Base-by-base conservation (phyloP, 805 yeast species). In the Teunomyces atbi region DNA sequence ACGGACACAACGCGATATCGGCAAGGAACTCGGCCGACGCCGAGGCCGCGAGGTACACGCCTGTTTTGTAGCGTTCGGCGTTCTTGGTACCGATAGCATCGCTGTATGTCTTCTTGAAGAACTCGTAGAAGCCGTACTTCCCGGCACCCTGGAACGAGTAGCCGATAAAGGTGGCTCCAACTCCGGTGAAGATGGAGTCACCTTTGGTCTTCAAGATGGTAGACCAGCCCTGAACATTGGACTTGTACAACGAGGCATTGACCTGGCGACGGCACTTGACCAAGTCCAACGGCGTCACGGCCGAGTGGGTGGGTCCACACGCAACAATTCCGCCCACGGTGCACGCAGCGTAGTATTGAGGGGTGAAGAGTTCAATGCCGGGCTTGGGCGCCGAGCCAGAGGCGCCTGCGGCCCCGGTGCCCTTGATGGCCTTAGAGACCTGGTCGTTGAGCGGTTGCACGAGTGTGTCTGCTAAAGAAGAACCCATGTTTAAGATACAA, bases 61-160 rank as follows among this genome's bases (percentile, higher is more conserved):
- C 76, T 5, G 96, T 88, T 62, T 81, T 83, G 71, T 84, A 83
- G 46, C 80, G 78, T 41, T 69, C 64, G 23, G 89, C 86, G 40
- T 56, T 47, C 44, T 81, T 82, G 35, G 78, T 79, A 33, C 96
- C 94, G 42, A 84, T 77, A 26, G 79, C 46, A 59, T 81, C 80
- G 45, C 84, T 69, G 67, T 90, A 92, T 48, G 79, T 74, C 69
- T 86, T 82, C 72, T 92, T 92, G 79, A 92, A 92, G 58, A 74
- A 78, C 69, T 92, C 98, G 70, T 94, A 92, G 65, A 90, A 83
- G 26, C 99, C 99, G 69, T 92, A 92, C 69, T 92, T 92, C 59
- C 97, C 96, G 42, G 96, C 96, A 59, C 99, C 98, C 72, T 92
- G 99, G 60, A 91, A 73, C 6, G 97, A 86, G 70, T 94, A 92